Percentiles rank a stretch among this genome's conserved stretches.
Conservation (phyloP, 768 basidiomycete genomes). For the Suillus discolor region DNA sequence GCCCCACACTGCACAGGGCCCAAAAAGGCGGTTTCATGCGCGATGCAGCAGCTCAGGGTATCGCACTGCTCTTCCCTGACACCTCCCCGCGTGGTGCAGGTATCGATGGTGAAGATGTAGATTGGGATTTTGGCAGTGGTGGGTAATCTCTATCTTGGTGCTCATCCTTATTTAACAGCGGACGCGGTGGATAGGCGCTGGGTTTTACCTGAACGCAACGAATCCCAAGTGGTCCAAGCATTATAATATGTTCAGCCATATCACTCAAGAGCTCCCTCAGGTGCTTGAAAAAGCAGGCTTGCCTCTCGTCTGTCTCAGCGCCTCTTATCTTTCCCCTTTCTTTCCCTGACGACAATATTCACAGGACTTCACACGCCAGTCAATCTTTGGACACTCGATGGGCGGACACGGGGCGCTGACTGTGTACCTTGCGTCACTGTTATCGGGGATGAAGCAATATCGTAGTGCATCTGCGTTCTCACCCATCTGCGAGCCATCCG, state of each 20-base stretch:
- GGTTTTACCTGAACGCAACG: slow-evolving; percentile 96
- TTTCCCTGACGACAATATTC: neutral
- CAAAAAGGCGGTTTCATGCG: slow-evolving; percentile 93
- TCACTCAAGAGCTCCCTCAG: slow-evolving; percentile 83
- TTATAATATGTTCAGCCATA: slow-evolving; percentile 89
- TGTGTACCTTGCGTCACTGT: slow-evolving; percentile 75
- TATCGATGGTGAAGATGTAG: slow-evolving; percentile 74
- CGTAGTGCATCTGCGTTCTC: slow-evolving; percentile 90
- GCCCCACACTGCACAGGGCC: slow-evolving; percentile 47
- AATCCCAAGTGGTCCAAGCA: slow-evolving; percentile 67
- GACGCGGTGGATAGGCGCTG: slow-evolving; percentile 54
- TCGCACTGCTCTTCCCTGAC: slow-evolving; percentile 94
- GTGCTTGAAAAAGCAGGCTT: slow-evolving; percentile 73
- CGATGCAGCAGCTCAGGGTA: slow-evolving; percentile 81
- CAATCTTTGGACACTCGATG: slow-evolving; percentile 97
- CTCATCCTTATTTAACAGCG: neutral
- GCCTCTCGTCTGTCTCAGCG: slow-evolving; percentile 63
- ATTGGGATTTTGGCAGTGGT: slow-evolving; percentile 93
- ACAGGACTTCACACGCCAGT: slow-evolving; percentile 81
- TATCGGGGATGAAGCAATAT: slow-evolving; percentile 60
- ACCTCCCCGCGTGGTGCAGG: slow-evolving; percentile 94
- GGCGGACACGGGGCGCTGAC: slow-evolving; percentile 95
- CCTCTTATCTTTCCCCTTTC: slow-evolving; percentile 1
- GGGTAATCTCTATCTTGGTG: slow-evolving; percentile 11
- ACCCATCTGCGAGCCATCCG: slow-evolving; percentile 82